These are phyloP conservation scores for Saitozyma sp. DNA, from an alignment of 768 basidiomycete genomes.

Conservation along the genomic window DNA sequence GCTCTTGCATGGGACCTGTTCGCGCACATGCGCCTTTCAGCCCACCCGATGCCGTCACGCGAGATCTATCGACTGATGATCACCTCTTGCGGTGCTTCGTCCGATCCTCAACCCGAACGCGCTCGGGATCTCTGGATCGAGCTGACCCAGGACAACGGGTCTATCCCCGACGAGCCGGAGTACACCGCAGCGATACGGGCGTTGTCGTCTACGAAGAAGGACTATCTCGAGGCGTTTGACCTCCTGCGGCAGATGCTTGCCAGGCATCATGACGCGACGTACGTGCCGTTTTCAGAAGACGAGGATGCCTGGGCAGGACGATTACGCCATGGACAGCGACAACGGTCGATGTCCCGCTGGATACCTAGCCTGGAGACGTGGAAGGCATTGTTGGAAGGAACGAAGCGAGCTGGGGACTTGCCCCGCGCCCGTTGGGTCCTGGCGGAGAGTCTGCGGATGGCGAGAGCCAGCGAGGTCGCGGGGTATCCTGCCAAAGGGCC, in stretches of 20 bases:
- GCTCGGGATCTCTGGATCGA: constrained; percentile 91
- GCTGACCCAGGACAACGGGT: constrained; percentile 71
- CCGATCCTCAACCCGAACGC: constrained; percentile 75
- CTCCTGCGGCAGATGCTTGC: constrained; percentile 86
- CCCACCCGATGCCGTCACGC: constrained; percentile 75
- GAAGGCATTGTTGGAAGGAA: constrained; percentile 81
- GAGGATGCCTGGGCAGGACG: not conserved
- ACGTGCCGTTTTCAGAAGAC: constrained; percentile 40
- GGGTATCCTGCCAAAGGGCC: constrained; percentile 39
- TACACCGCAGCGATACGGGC: constrained; percentile 83
- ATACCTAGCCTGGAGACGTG: constrained; percentile 70
- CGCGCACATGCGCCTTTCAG: constrained; percentile 92
- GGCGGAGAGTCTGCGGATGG: constrained; percentile 68
- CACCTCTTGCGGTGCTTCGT: constrained; percentile 66
- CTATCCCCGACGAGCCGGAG: constrained; percentile 57
- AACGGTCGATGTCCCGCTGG: constrained; percentile 53
- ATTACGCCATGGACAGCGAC: not conserved
- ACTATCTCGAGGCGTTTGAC: constrained; percentile 78
- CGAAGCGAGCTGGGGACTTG: constrained; percentile 82
- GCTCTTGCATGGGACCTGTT: constrained; percentile 93
- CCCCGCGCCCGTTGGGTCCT: constrained; percentile 83
- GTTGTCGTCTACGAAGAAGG: constrained; percentile 62
- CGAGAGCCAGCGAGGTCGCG: constrained; percentile 14
- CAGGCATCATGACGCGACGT: constrained; percentile 64
- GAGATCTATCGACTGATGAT: constrained; percentile 83